Evolutionary conservation across 2,329 filamentous ascomycete genomes (phyloP).

Genomic region (Ophiostoma piceae): DNA sequence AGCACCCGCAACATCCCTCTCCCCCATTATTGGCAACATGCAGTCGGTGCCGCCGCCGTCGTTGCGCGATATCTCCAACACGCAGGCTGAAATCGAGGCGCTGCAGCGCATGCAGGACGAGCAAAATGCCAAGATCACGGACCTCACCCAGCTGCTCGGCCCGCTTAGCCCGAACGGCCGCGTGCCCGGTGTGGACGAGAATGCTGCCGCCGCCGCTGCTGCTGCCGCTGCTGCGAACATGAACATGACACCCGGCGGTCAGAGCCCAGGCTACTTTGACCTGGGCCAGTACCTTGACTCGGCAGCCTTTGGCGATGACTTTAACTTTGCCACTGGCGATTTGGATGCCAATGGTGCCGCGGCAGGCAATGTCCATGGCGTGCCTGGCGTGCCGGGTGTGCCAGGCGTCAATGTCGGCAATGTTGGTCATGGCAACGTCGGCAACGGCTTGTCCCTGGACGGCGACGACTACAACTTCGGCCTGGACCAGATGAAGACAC

Average conservation of each 20-base stretch:
- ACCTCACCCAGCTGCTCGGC: conserved; percentile 67
- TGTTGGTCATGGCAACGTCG: not conserved
- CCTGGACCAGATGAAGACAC: conserved; percentile 2
- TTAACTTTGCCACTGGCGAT: conserved; percentile 44
- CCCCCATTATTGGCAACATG: conserved; percentile 46
- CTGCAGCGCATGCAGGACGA: conserved; percentile 73
- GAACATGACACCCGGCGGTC: conserved; percentile 15
- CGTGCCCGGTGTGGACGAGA: conserved; percentile 62
- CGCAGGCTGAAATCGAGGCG: conserved; percentile 69
- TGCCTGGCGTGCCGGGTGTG: too few relatives aligned
- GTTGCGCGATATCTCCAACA: conserved; percentile 60
- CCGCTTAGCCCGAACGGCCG: conserved; percentile 75
- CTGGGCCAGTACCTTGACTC: conserved; percentile 47
- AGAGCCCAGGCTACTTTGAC: conserved; percentile 39
- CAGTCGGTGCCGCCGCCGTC: conserved; percentile 48
- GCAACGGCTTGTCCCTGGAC: not conserved
- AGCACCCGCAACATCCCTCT: conserved; percentile 32
- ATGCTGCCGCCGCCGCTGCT: conserved; percentile 26
- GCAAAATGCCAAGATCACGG: conserved; percentile 70
- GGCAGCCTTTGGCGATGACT: conserved; percentile 43
- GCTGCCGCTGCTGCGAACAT: not conserved
- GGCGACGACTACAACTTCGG: conserved; percentile 18
- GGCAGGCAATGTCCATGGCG: not conserved
- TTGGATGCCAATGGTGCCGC: conserved; percentile 32
- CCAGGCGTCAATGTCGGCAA: not conserved